phyloP scores from a whole-genome alignment of 2,329 filamentous ascomycete species.

The Ustulina deusta region DNA sequence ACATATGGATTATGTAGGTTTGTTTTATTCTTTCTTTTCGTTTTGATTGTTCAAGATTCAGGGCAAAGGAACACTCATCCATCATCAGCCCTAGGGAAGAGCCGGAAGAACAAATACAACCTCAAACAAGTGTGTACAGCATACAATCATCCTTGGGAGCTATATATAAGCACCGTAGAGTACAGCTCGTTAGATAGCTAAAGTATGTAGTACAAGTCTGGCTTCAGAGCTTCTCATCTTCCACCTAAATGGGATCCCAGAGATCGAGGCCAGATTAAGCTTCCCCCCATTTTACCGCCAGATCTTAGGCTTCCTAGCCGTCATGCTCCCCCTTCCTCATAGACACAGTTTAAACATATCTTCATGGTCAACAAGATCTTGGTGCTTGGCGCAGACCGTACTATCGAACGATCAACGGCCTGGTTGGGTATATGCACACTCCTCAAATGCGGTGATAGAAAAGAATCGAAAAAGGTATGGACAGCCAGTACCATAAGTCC shows the following conservation, averaged over 20 bases:
- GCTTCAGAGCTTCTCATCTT: not conserved
- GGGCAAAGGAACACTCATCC: not conserved
- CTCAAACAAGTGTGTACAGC: not conserved
- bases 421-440: slow-evolving; percentile 41
- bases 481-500: slow-evolving; percentile 26
- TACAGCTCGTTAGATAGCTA: slow-evolving; percentile 14
- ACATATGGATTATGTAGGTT: too few relatives aligned
- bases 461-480: slow-evolving; percentile 28
- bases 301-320: not conserved
- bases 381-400: slow-evolving; percentile 17
- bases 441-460: slow-evolving; percentile 29
- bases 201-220: slow-evolving; percentile 16
- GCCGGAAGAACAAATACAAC: not conserved
- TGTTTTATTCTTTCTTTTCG: not conserved
- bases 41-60: not conserved
- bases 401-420: slow-evolving; percentile 25
- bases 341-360: slow-evolving; percentile 28
- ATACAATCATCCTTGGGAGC: not conserved
- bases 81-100: not conserved
- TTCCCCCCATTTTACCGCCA: not conserved
- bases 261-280: slow-evolving; percentile 4
- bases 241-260: not conserved
- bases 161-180: slow-evolving; percentile 4
- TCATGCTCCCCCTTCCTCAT: slow-evolving; percentile 9
- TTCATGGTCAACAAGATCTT: slow-evolving; percentile 29